Percentiles rank a stretch among this genome's conserved stretches.
Conservation (phyloP, 164 flowering plant species). For the Kingdonia uniflora region DNA sequence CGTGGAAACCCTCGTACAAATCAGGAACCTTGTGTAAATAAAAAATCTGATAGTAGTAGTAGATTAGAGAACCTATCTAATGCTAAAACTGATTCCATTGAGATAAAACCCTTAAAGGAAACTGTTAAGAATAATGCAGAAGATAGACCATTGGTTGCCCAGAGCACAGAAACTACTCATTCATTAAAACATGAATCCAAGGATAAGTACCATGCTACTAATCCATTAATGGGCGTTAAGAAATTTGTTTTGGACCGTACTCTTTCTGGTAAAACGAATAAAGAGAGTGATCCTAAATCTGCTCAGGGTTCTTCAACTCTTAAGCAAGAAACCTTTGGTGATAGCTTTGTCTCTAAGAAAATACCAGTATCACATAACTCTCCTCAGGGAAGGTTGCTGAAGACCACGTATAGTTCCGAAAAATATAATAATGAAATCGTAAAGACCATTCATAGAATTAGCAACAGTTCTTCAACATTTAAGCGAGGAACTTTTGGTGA, state of each 20-base stretch:
- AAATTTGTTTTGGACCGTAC: constrained; percentile 1
- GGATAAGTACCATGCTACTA: constrained; percentile 1
- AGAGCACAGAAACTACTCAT: constrained; percentile 1
- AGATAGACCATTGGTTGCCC: constrained; percentile 8
- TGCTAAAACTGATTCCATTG: constrained; percentile 8
- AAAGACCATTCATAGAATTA: neutral
- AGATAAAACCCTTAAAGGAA: constrained; percentile 6
- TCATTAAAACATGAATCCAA: constrained; percentile 9
- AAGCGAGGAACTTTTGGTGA: neutral
- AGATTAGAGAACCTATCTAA: constrained; percentile 12
- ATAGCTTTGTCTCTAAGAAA: constrained; percentile 12
- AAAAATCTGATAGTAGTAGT: constrained; percentile 14
- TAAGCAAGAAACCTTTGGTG: constrained; percentile 8
- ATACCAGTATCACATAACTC: constrained; percentile 13
- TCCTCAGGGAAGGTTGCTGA: constrained; percentile 6
- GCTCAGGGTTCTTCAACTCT: constrained; percentile 9
- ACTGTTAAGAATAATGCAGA: constrained; percentile 5
- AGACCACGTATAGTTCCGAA: neutral
- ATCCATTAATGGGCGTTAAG: constrained; percentile 7
- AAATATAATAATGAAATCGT: neutral
- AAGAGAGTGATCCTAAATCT: constrained; percentile 13
- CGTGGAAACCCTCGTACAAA: constrained; percentile 23
- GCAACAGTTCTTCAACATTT: neutral
- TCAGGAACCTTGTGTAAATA: constrained; percentile 5
- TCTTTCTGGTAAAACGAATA: constrained; percentile 8